Base-by-base conservation (phyloP, 441 rosid genomes). In the Populus hybrid region DNA sequence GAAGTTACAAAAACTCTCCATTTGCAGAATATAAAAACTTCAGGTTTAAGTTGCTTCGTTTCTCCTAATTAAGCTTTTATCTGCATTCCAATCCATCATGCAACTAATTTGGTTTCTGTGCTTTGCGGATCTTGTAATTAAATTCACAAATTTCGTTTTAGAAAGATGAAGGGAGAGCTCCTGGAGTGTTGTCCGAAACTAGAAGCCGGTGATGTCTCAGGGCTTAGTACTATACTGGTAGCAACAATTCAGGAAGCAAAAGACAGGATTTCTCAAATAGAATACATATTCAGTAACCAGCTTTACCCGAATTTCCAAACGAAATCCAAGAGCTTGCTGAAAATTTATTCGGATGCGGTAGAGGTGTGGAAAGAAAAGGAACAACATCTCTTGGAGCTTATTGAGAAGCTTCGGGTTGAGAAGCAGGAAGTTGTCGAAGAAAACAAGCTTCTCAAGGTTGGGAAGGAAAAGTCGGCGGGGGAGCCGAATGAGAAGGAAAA, bases 181-280 rank as follows among this genome's bases (percentile, higher is more conserved):
- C 59, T 65, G 66, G 30, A 77, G 42, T 76, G 42, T 28, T 78
- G 84, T 68, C 85, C 84, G 2, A 80, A 76, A 69, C 36, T 65
- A n/a, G 96, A 91, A 73, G 68, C 20, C 9, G 83, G 82, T 77
- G 94, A 87, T 84, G 77, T 93, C 9, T 86, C 90, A n/a, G 92
- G 91, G 73, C 92, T 90, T 68, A 94, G 97, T 81, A 79, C 95
- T 5, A 77, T 92, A 69, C 87, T 94, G 83, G 97, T 94, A 23
- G 98, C 97, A 1, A 87, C 98, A 18, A 94, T 96, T 76, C 91
- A 96, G 79, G 98, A 96, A 86, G 93, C 98, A 1, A 96, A 92
- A 76, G 99, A 93, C 69, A 83, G 89, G 76, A 92, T 96, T 72
- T 90, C 97, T 59, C 98, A 94, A 87, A 93, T 96, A 30, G 99